A percentile compares a stretch with the other conserved stretches of the same genome.
Conservation (phyloP, 345 rosid species). For the Dipteronia dyeriana region DNA sequence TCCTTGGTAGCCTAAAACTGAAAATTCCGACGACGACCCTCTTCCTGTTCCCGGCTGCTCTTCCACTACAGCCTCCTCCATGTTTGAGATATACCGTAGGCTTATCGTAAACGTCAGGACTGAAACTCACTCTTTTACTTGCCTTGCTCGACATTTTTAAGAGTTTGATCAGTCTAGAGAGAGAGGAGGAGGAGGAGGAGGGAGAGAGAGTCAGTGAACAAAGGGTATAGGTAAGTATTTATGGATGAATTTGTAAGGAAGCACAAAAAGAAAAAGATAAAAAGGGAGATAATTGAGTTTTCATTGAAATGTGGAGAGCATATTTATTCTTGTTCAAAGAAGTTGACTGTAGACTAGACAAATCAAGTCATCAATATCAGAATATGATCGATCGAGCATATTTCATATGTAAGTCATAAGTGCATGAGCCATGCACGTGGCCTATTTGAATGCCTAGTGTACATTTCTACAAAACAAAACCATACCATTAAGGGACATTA, state of each 20-base stretch:
- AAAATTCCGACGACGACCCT: slow-evolving; percentile 44
- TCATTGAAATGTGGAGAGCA: slow-evolving; percentile 25
- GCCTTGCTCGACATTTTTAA: slow-evolving; percentile 55
- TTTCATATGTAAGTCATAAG: slow-evolving; percentile 18
- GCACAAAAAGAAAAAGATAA: slow-evolving; percentile 16
- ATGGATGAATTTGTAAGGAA: slow-evolving; percentile 29
- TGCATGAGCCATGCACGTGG: slow-evolving; percentile 39
- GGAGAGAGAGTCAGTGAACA: background rate
- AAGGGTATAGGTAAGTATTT: slow-evolving; percentile 38
- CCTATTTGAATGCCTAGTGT: background rate
- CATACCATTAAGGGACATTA: background rate
- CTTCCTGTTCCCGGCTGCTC: slow-evolving; percentile 34
- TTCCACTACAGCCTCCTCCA: slow-evolving; percentile 24
- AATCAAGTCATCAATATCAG: background rate
- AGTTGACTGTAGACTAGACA: slow-evolving; percentile 23
- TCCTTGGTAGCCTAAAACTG: slow-evolving; percentile 42
- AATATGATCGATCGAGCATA: background rate
- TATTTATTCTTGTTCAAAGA: slow-evolving; percentile 25
- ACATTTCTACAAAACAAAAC: background rate
- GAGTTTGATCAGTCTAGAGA: background rate
- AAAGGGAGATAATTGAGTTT: slow-evolving; percentile 3
- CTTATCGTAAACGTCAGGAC: slow-evolving; percentile 54
- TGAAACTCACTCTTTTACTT: slow-evolving; percentile 69
- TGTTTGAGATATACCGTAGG: slow-evolving; percentile 46
- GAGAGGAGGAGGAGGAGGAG: background rate